Conservation (phyloP, 2,329 filamentous ascomycete genomes). For the Ophiostoma australiae region DNA sequence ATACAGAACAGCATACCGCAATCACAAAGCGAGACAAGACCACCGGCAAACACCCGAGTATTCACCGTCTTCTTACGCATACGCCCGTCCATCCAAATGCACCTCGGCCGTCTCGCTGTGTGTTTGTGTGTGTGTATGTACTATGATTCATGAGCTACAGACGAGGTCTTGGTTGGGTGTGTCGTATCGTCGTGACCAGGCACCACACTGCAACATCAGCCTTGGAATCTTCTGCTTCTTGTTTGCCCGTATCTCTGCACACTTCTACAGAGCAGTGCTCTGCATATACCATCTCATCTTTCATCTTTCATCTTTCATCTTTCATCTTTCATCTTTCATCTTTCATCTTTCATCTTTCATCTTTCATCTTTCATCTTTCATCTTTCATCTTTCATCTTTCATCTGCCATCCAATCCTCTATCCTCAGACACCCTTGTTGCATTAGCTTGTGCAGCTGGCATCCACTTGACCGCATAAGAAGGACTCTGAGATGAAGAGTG, state of each 20-base stretch:
- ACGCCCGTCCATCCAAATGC: neutral
- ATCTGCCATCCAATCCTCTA: no score
- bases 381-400: no score
- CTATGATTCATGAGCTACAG: neutral
- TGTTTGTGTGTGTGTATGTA: no score
- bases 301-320: no score
- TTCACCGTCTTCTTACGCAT: slow-evolving; percentile 1
- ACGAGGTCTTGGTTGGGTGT: neutral
- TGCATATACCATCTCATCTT: neutral
- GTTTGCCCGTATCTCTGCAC: neutral
- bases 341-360: no score
- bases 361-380: no score
- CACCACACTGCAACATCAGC: neutral
- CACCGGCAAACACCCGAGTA: neutral
- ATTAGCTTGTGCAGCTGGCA: neutral
- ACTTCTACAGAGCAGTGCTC: no score
- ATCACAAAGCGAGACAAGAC: neutral
- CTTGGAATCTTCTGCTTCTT: neutral
- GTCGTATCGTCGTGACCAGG: neutral
- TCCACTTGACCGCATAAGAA: neutral
- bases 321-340: no score
- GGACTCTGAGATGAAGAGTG: neutral
- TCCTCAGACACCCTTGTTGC: neutral
- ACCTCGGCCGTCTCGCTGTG: neutral
- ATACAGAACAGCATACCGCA: no score